Evolutionary conservation across 495 filamentous ascomycete species (phyloP).

Genomic region (Monascus purpureus): DNA sequence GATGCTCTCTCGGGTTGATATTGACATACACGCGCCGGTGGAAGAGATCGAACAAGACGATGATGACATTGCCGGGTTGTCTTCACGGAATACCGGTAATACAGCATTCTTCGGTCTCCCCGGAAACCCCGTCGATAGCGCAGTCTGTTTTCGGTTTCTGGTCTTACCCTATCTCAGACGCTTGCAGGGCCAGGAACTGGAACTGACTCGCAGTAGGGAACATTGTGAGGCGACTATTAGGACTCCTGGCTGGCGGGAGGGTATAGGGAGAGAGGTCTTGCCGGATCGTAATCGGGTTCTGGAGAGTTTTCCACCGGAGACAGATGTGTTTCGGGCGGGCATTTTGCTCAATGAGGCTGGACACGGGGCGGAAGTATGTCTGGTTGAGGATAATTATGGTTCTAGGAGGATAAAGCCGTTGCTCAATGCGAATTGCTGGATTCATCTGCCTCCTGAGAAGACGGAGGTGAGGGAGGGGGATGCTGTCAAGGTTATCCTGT

Average conservation of each 20-base stretch:
- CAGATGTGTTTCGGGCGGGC: not conserved
- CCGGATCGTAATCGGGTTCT: no score
- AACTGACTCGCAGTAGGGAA: no score
- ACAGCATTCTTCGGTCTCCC: slow-evolving; percentile 7
- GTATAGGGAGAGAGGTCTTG: no score
- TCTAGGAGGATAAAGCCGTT: slow-evolving; percentile 8
- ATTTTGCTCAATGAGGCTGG: slow-evolving; percentile 3
- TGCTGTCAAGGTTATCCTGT: no score
- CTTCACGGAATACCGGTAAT: not conserved
- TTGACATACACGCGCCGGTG: no score
- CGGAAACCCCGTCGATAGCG: slow-evolving; percentile 7
- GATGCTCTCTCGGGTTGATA: no score
- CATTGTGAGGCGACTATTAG: no score
- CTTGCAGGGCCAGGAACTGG: slow-evolving; percentile 4
- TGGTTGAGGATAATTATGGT: slow-evolving; percentile 2
- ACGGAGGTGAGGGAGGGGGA: slow-evolving; percentile 1
- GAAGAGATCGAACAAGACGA: no score
- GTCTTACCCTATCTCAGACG: slow-evolving; percentile 5
- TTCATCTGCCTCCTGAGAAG: slow-evolving; percentile 4
- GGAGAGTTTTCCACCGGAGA: no score
- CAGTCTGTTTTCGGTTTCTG: slow-evolving; percentile 8
- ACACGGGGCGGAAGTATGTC: not conserved
- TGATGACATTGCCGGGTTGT: no score
- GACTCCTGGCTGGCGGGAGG: no score
- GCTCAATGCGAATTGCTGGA: slow-evolving; percentile 7